Base-by-base conservation (phyloP, 345 rosid species). In the Carallia pectinifolia region DNA sequence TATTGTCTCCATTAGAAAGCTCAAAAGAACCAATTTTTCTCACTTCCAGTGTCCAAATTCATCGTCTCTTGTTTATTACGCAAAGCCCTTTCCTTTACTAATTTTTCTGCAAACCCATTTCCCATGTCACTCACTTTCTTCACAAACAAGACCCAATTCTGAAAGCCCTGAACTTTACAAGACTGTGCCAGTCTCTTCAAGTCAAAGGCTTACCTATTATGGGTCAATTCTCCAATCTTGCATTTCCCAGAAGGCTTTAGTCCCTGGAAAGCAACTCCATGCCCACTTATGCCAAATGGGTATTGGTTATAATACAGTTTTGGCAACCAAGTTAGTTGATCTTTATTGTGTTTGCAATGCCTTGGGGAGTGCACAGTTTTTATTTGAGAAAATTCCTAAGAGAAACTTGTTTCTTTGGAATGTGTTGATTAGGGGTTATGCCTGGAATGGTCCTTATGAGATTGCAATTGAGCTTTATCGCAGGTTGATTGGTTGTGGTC, bases 361-460 rank as follows among this genome's bases (percentile, higher is more conserved):
- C 44, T 61, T 81, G 60, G 38, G 62, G 1, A 36, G 65, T 38
- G 85, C 82, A 1, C 80, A 55, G 50, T 66, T 52, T 34, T 36
- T 81, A 74, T 81, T 81, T 66, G 85, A 78, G 47, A 81, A 77
- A 74, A 77, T 77, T 68, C 75, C 81, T 1, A 71, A 73, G 5
- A 29, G 71, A 38, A 71, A 60, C 39, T 38, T 63, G 55, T 80
- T 76, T 34, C 76, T 80, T 27, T 77, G 84, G 81, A 81, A 81
- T 72, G 70, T 81, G 61, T 27, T 81, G 63, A 77, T 77, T 36
- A 55, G 81, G 72, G 84, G 70, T 18, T 77, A 67, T 27, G 81
- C 84, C 1, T 77, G 84, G 84, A 58, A 68, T 39, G 84, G 84
- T 1, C 84, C 84, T 13, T 65, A 74, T 27, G 69, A 71, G 60